Evolutionary conservation across 768 basidiomycete species (phyloP).

Genomic region (Russula ochroleuca): DNA sequence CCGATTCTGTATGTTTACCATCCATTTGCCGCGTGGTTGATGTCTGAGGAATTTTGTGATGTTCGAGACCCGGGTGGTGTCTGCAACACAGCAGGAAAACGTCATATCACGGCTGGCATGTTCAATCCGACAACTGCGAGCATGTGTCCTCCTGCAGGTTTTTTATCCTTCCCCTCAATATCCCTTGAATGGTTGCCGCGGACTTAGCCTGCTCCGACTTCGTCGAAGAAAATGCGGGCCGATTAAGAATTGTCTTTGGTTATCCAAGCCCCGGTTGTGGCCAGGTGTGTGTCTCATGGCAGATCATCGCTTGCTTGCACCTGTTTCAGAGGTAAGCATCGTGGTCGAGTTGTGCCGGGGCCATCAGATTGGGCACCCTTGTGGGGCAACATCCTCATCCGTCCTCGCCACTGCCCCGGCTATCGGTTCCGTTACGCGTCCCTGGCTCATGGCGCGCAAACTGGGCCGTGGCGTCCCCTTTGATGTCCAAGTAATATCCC

Average conservation of each 20-base stretch:
- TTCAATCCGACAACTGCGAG: neutral
- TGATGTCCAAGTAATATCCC: neutral
- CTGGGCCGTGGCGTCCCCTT: neutral
- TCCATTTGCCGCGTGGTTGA: slow-evolving; percentile 19
- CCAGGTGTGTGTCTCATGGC: slow-evolving; percentile 10
- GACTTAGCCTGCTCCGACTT: slow-evolving; percentile 7
- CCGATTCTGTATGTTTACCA: neutral
- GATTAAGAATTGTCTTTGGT: slow-evolving; percentile 4
- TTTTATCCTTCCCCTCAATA: neutral
- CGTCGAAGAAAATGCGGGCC: slow-evolving; percentile 3
- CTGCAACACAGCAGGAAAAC: slow-evolving; percentile 9
- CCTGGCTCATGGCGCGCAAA: neutral
- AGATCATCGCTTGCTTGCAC: neutral
- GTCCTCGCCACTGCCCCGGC: neutral
- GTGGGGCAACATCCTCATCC: neutral
- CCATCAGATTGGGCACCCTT: neutral
- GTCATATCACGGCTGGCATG: slow-evolving; percentile 12
- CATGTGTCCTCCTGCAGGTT: slow-evolving; percentile 15
- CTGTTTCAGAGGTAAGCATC: neutral
- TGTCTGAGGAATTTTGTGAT: slow-evolving; percentile 16
- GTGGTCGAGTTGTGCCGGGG: neutral
- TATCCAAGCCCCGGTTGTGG: slow-evolving; percentile 1
- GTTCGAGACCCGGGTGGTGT: slow-evolving; percentile 17
- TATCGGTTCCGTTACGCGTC: neutral
- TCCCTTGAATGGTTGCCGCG: neutral